Conservation (phyloP, 768 basidiomycete genomes). For the Dacryopinax spathularia region DNA sequence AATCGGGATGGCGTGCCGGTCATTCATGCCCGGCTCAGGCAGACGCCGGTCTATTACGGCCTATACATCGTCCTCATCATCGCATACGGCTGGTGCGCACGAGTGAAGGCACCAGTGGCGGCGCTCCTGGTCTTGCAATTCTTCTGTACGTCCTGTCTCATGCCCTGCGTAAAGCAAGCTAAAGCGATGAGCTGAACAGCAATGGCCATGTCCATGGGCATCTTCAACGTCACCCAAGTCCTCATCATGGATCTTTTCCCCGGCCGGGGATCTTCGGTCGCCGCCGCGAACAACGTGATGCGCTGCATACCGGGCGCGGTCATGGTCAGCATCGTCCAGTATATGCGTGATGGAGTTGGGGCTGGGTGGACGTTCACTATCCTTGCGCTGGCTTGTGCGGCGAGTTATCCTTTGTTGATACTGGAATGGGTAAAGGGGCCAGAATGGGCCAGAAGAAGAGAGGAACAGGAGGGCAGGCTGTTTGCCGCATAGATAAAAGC, state of each 20-base stretch:
- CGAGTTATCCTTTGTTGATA: slow-evolving; percentile 5
- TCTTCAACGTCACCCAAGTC: slow-evolving; percentile 4
- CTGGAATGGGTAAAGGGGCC: neutral
- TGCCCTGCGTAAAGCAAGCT: neutral
- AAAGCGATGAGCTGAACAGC: too few species aligned
- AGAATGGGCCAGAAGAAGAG: too few species aligned
- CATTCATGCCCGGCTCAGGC: slow-evolving; percentile 5
- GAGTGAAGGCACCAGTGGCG: neutral
- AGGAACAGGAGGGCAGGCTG: neutral
- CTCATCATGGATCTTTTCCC: slow-evolving; percentile 10
- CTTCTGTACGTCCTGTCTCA: neutral
- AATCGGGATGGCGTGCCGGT: neutral
- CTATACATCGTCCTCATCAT: neutral
- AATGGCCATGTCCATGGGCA: neutral
- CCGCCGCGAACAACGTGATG: slow-evolving; percentile 9
- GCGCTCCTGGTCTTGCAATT: neutral
- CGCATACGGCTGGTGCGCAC: slow-evolving; percentile 5
- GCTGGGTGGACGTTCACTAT: slow-evolving; percentile 8
- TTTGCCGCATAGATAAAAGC: too few species aligned
- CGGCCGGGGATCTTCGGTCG: slow-evolving; percentile 7
- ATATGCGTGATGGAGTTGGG: slow-evolving; percentile 2
- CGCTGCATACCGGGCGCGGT: slow-evolving; percentile 6
- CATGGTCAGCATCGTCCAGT: slow-evolving; percentile 3
- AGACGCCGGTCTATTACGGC: neutral
- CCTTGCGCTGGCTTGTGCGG: slow-evolving; percentile 7